Conservation (phyloP, 371 early-diverging fungal genomes). For the Apophysomyces trapeziformis region DNA sequence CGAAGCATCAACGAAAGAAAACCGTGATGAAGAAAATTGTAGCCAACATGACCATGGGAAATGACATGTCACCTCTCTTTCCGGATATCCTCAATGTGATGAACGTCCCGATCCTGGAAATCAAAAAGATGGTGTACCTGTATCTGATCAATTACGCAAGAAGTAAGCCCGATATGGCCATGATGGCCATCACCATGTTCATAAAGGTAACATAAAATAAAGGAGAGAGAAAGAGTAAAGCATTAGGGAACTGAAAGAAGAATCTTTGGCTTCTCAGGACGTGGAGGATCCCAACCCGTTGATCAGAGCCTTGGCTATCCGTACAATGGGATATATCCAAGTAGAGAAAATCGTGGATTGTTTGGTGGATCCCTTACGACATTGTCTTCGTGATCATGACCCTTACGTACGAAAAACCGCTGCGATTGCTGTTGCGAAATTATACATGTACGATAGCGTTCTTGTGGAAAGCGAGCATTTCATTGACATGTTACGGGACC, state of each 20-base stretch:
- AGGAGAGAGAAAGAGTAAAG: neutral
- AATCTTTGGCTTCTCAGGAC: constrained; percentile 58
- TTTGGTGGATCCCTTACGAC: constrained; percentile 80
- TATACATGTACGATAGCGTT: constrained; percentile 59
- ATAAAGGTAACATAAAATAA: constrained; percentile 70
- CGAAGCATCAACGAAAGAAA: constrained; percentile 86
- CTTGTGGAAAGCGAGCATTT: constrained; percentile 58
- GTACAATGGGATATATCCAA: constrained; percentile 96
- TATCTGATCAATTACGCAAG: constrained; percentile 94
- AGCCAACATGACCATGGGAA: constrained; percentile 99
- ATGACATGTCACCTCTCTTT: constrained; percentile 94
- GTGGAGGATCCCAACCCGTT: constrained; percentile 93
- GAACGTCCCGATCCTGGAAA: constrained; percentile 55
- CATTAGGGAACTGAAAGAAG: neutral
- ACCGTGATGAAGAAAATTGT: constrained; percentile 94
- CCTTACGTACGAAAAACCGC: constrained; percentile 79
- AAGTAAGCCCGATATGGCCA: constrained; percentile 96
- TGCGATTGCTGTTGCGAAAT: constrained; percentile 83
- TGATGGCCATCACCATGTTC: constrained; percentile 97
- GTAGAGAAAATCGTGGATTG: constrained; percentile 95
- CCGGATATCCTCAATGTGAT: constrained; percentile 63
- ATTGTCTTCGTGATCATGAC: constrained; percentile 75
- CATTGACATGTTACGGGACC: constrained; percentile 82
- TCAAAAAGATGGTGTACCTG: constrained; percentile 93
- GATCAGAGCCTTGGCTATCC: constrained; percentile 95